These are phyloP conservation scores for Aureobasidium sp. DNA, from an alignment of 2,329 filamentous ascomycete species.

Conservation along the genomic window DNA sequence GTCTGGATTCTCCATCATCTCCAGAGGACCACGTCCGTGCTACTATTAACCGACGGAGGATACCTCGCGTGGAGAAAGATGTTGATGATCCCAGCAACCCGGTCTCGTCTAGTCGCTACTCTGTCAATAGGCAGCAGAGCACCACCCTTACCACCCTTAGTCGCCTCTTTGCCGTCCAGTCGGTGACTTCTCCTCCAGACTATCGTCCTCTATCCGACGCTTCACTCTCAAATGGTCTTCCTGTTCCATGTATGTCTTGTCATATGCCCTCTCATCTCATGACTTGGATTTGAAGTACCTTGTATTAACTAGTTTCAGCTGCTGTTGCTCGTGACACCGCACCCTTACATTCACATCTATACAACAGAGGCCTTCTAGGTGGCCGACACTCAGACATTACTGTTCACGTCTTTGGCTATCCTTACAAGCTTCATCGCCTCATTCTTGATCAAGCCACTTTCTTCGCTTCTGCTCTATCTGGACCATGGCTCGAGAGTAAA, in stretches of 20 bases:
- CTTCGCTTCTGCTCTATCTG: conserved; percentile 48
- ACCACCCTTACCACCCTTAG: conserved; percentile 38
- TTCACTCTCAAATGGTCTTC: conserved; percentile 16
- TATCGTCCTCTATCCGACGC: conserved; percentile 25
- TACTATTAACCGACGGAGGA: conserved; percentile 23
- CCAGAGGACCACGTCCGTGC: conserved; percentile 20
- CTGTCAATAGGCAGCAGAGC: conserved; percentile 30
- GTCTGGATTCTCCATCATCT: conserved; percentile 11
- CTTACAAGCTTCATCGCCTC: conserved; percentile 47
- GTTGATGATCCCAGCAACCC: conserved; percentile 41
- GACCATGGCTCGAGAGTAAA: conserved; percentile 49
- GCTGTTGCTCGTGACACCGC: conserved; percentile 19
- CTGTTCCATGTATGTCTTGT: conserved; percentile 19
- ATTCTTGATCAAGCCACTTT: conserved; percentile 50
- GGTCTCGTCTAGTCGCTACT: conserved; percentile 14
- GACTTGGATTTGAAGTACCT: background rate
- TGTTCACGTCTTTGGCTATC: conserved; percentile 45
- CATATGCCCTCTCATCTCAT: background rate
- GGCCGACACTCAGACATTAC: conserved; percentile 50
- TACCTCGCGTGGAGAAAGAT: conserved; percentile 42
- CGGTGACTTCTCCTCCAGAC: conserved; percentile 28
- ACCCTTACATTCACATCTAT: conserved; percentile 44
- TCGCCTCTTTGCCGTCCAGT: conserved; percentile 38
- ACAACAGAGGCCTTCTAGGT: conserved; percentile 44
- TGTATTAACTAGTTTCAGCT: conserved; percentile 8